These are phyloP conservation scores for Beauveria rudraprayagi DNA, from an alignment of 2,329 filamentous ascomycete genomes.

Conservation along the genomic window DNA sequence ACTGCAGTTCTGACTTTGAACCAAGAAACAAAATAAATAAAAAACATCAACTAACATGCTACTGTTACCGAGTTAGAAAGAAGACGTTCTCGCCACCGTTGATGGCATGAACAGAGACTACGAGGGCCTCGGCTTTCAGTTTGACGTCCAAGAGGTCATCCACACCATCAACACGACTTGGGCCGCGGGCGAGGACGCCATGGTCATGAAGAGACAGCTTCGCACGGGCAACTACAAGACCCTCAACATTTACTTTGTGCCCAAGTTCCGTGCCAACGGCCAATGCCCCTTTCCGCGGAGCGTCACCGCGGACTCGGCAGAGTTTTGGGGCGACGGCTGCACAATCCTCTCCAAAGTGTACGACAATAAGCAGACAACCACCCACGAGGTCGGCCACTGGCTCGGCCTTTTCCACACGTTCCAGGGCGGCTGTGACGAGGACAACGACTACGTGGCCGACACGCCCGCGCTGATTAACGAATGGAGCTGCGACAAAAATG, in stretches of 20 bases:
- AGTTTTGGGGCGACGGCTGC: conserved; percentile 32
- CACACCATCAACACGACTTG: conserved; percentile 40
- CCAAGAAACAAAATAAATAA: too few species aligned
- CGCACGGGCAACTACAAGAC: conserved; percentile 35
- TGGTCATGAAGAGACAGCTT: conserved; percentile 37
- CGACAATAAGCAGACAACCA: conserved; percentile 21
- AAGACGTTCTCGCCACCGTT: background rate
- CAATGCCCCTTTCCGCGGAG: conserved; percentile 38
- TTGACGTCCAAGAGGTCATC: conserved; percentile 34
- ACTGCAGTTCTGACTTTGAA: background rate
- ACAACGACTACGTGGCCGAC: conserved; percentile 18
- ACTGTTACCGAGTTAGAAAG: background rate
- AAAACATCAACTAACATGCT: background rate
- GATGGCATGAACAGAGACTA: background rate
- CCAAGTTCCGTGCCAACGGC: conserved; percentile 18
- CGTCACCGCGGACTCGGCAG: conserved; percentile 9
- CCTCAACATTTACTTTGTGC: conserved; percentile 29
- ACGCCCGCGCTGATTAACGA: conserved; percentile 17
- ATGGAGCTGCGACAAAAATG: conserved; percentile 4
- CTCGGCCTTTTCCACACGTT: conserved; percentile 34
- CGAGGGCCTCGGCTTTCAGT: conserved; percentile 18
- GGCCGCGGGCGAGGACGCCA: conserved; percentile 32
- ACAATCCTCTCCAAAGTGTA: conserved; percentile 27
- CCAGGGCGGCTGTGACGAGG: conserved; percentile 22
- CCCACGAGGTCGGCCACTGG: conserved; percentile 34